Evolutionary conservation across 306 rosid species (phyloP).

Genomic region (Ormosia emarginata): DNA sequence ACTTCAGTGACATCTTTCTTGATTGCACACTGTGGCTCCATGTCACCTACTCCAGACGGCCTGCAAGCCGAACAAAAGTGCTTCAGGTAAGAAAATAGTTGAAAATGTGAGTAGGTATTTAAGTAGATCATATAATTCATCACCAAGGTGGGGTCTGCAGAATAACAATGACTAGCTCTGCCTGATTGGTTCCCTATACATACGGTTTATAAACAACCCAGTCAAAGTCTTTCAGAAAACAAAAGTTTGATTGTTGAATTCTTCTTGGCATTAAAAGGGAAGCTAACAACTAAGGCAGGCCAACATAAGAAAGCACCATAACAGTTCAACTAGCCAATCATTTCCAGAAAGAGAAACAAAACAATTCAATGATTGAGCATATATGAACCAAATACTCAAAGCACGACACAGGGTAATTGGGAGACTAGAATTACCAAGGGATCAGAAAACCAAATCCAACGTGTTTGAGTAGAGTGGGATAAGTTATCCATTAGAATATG

Average conservation of each 20-base stretch:
- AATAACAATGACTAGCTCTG: background rate
- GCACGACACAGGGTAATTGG: background rate
- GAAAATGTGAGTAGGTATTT: background rate
- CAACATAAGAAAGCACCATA: background rate
- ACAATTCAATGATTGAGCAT: background rate
- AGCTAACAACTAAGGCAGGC: background rate
- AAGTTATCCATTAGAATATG: background rate
- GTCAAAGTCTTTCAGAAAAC: background rate
- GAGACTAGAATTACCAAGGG: background rate
- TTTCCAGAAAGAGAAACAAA: background rate
- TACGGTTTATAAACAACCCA: background rate
- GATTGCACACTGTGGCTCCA: constrained; percentile 48
- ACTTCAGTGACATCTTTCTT: constrained; percentile 65
- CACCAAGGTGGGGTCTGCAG: background rate
- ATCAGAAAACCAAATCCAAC: background rate
- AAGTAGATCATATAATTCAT: background rate
- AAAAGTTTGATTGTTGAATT: background rate
- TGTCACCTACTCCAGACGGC: constrained; percentile 1
- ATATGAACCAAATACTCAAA: background rate
- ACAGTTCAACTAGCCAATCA: background rate
- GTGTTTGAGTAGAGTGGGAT: background rate
- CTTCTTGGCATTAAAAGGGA: background rate
- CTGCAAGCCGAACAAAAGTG: constrained; percentile 1
- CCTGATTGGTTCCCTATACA: background rate
- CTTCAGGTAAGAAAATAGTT: background rate